Conservation (phyloP, 2,329 filamentous ascomycete genomes). For the Epichloe elymi region DNA sequence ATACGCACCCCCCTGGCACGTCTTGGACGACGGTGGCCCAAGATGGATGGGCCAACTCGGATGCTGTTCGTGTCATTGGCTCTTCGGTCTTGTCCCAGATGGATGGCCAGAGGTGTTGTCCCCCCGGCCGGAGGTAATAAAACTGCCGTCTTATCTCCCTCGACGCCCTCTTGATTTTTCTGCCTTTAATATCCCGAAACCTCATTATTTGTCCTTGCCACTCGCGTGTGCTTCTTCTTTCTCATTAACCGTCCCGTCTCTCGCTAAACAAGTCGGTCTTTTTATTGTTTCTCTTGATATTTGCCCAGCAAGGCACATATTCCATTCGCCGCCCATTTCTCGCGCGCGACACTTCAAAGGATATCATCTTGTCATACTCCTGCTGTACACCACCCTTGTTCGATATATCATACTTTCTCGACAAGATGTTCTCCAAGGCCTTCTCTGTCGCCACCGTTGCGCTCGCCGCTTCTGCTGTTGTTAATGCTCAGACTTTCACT, state of each 20-base stretch:
- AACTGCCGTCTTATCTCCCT: background rate
- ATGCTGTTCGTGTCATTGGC: background rate
- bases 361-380: background rate
- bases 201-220: background rate
- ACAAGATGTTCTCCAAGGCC: constrained; percentile 30
- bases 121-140: constrained; percentile 3
- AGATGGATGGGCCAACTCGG: background rate
- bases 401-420: background rate
- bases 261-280: background rate
- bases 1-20: background rate
- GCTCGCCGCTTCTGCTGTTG: constrained; percentile 35
- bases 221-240: background rate
- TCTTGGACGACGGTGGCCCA: background rate
- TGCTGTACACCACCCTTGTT: no score
- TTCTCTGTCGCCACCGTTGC: constrained; percentile 32
- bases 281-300: background rate
- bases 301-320: background rate
- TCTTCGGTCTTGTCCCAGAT: background rate
- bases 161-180: background rate
- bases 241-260: background rate
- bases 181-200: background rate
- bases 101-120: background rate
- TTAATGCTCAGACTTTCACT: constrained; percentile 43
- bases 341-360: background rate
- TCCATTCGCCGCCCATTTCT: background rate